Evolutionary conservation across 345 rosid genomes (phyloP).

Genomic region (Populus ilicifolia): DNA sequence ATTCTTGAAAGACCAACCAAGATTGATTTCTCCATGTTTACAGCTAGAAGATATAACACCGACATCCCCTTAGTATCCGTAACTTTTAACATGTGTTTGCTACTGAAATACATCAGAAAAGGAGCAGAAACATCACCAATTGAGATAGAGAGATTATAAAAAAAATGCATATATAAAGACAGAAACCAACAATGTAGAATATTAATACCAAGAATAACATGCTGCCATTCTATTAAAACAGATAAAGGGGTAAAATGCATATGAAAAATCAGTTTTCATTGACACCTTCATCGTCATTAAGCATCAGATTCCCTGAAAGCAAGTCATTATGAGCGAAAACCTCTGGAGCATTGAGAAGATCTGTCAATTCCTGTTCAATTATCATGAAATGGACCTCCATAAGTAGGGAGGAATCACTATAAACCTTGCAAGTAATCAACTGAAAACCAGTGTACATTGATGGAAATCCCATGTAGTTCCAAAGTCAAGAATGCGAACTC

Average conservation of each 20-base stretch:
- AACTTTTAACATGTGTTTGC: background rate
- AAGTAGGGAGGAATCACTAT: conserved; percentile 13
- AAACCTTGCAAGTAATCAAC: background rate
- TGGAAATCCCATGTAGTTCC: background rate
- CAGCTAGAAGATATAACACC: background rate
- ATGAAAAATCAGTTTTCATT: background rate
- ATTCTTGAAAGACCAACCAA: background rate
- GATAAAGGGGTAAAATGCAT: background rate
- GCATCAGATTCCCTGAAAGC: conserved; percentile 91
- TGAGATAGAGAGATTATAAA: background rate
- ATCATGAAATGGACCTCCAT: conserved; percentile 24
- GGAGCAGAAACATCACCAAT: background rate
- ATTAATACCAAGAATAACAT: background rate
- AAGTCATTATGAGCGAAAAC: conserved; percentile 94
- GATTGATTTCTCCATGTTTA: background rate
- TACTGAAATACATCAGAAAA: background rate
- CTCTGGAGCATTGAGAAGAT: conserved; percentile 64
- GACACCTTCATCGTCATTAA: conserved; percentile 76
- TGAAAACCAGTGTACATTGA: conserved; percentile 10
- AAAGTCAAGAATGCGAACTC: background rate
- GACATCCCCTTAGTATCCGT: background rate
- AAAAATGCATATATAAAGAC: background rate
- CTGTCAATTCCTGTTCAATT: conserved; percentile 78
- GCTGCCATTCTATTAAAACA: background rate
- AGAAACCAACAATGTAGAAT: background rate